Conservation (phyloP, 148 eudicot genomes). For the Gaultheria prostrata region DNA sequence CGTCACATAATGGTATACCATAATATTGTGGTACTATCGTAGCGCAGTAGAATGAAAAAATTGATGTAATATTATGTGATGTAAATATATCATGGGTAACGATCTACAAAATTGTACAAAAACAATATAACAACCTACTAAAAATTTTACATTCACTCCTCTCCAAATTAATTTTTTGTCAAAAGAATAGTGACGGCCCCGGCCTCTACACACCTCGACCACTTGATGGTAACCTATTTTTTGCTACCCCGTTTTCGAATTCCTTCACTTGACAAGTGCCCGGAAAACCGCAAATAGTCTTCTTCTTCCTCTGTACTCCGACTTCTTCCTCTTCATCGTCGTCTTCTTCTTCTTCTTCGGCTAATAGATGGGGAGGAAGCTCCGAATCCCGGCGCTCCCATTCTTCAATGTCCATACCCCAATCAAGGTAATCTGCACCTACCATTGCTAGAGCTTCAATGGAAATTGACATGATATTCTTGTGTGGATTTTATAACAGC, state of each 20-base stretch:
- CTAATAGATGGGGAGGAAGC: neutral
- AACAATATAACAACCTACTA: too few species aligned
- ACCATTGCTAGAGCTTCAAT: conserved; percentile 12
- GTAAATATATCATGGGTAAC: too few species aligned
- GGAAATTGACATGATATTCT: neutral
- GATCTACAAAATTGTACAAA: too few species aligned
- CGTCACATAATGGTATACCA: too few species aligned
- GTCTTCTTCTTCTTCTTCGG: neutral
- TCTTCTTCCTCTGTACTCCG: neutral
- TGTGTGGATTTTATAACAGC: neutral
- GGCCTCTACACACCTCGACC: too few species aligned
- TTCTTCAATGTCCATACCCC: neutral
- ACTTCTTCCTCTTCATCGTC: neutral
- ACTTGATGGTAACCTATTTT: too few species aligned
- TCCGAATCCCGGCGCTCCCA: neutral
- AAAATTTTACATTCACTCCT: too few species aligned
- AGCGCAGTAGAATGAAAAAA: too few species aligned
- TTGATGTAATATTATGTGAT: too few species aligned
- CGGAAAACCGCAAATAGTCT: neutral
- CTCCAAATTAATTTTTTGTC: too few species aligned
- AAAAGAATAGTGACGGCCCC: too few species aligned
- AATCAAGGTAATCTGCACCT: neutral
- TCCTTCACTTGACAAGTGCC: neutral
- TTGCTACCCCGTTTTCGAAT: neutral
- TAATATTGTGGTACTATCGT: too few species aligned